These are phyloP conservation scores for Myriosclerotinia scirpicola DNA, from an alignment of 2,329 filamentous ascomycete species.

Conservation along the genomic window DNA sequence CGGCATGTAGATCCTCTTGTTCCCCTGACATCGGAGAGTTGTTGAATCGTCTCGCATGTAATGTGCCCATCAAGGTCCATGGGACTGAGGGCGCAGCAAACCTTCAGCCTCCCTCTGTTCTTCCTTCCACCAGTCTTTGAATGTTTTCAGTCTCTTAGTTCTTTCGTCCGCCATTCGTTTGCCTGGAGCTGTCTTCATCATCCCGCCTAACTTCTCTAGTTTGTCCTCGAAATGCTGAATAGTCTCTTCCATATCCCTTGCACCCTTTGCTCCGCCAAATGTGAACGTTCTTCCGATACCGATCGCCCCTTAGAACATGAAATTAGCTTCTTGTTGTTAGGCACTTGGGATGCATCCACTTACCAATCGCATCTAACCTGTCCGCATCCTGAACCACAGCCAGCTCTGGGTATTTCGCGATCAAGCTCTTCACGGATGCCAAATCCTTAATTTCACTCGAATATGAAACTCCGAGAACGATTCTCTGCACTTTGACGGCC, in stretches of 20 bases:
- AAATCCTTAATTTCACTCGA: constrained; percentile 71
- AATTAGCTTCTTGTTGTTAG: background rate
- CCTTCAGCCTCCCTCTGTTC: constrained; percentile 45
- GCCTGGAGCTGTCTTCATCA: constrained; percentile 64
- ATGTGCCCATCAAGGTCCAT: constrained; percentile 5
- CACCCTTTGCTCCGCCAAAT: constrained; percentile 66
- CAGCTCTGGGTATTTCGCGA: constrained; percentile 68
- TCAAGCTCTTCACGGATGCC: constrained; percentile 54
- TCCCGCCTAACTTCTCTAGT: constrained; percentile 60
- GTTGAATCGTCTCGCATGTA: background rate
- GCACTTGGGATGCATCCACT: background rate
- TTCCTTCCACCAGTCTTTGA: constrained; percentile 59
- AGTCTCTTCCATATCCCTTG: constrained; percentile 59
- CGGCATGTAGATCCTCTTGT: background rate
- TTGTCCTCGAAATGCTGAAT: constrained; percentile 80
- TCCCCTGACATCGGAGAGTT: background rate
- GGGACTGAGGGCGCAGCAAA: constrained; percentile 26
- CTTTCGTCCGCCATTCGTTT: constrained; percentile 53
- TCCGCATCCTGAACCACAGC: constrained; percentile 93
- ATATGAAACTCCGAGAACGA: constrained; percentile 80
- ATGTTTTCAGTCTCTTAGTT: constrained; percentile 52
- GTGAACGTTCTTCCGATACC: constrained; percentile 79
- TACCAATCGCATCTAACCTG: constrained; percentile 76
- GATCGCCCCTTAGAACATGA: constrained; percentile 60
- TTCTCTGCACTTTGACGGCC: constrained; percentile 66